Evolutionary conservation across 2,329 filamentous ascomycete species (phyloP), one percentile per base, ranked within the genome.

Genomic region (Verticillium nubilum): DNA sequence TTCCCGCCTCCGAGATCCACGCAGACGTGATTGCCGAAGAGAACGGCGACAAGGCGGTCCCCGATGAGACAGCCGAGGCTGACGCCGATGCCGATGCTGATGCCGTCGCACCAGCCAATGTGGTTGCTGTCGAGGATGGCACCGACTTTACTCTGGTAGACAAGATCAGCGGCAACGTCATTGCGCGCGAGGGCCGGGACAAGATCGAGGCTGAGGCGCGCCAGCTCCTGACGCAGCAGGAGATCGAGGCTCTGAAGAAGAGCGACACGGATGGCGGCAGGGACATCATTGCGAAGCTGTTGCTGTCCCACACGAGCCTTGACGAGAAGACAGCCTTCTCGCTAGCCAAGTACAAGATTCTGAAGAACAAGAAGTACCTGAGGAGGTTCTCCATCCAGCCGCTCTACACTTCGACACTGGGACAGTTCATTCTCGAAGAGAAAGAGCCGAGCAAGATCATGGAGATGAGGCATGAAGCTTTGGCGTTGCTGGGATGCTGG

Each of bases 251-350:
- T 57, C 87, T 86, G 3, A 89, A 89, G 66, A 89, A 89, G 67
- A 88, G 89, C 66, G 90, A 88, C 12, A 86, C 87, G 3, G 88
- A 88, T 5, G 91, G 91, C 0, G 94, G 93, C 13, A 90, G 90
- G 71, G 93, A 96, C 57, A 84, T 99, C 54, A 95, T 99, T 64
- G 88, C 91, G n/a, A 96, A 93, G 75, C 86, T 99, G 27, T 84
- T 99, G 74, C 83, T 92, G 29, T 95, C 92, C 52, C 95, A 99
- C 73, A 88, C 90, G 19, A 90, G 89, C 1, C 82, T 99, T 52
- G 92, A 96, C 66, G 90, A 98, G 76, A 99, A 99, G 80, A 98
- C 95, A 0, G 83, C 87, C 0, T 99, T 96, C 69, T 96, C 92
- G 2, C 79, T 97, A 60, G 93, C 94, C 52, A 99, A 99, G 74